Evolutionary conservation across 139 green algal species (phyloP).

Genomic region (Chlamydomonas applanata): DNA sequence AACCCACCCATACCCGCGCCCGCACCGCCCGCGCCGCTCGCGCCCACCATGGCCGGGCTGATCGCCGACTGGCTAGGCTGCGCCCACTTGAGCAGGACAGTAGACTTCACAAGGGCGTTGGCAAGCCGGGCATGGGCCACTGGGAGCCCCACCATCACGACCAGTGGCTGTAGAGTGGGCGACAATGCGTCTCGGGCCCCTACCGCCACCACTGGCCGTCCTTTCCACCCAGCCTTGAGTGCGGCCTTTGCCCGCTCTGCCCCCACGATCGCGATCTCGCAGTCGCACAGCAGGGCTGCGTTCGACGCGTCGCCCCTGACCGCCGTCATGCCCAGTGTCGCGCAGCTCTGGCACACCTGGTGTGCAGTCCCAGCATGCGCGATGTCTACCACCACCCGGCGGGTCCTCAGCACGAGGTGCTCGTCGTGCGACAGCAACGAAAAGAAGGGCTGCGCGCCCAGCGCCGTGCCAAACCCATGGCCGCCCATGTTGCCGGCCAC

Average conservation of each 20-base stretch:
- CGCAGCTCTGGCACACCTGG: conserved; percentile 16
- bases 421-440: conserved; percentile 5
- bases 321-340: not conserved
- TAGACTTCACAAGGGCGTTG: conserved; percentile 33
- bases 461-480: too few relatives aligned
- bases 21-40: not conserved
- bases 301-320: not conserved
- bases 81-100: conserved; percentile 34
- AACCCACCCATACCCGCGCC: not conserved
- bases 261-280: conserved; percentile 47
- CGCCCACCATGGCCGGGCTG: not conserved
- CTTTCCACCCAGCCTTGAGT: conserved; percentile 52
- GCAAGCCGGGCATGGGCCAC: conserved; percentile 29
- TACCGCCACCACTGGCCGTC: conserved; percentile 54
- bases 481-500: not conserved
- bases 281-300: not conserved
- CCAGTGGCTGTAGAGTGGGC: conserved; percentile 41
- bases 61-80: not conserved
- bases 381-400: conserved; percentile 36
- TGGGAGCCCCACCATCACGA: conserved; percentile 25
- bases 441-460: not conserved
- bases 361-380: conserved; percentile 13
- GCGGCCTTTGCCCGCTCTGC: conserved; percentile 28
- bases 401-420: conserved; percentile 4
- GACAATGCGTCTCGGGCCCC: conserved; percentile 40